These are phyloP conservation scores for Turnera subulata DNA, from an alignment of 345 rosid species.

Conservation along the genomic window DNA sequence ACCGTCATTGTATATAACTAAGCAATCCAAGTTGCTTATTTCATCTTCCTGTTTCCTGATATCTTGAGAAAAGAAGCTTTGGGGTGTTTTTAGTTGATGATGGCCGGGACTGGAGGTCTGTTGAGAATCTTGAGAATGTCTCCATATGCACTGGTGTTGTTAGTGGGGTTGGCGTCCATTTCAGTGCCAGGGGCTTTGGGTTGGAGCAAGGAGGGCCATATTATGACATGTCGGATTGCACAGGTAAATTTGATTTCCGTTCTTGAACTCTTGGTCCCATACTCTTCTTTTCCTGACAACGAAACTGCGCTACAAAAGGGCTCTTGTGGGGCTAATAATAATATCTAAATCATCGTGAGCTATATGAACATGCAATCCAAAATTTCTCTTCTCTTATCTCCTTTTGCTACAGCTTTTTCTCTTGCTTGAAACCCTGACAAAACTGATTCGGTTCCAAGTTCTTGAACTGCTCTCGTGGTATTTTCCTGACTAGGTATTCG, in stretches of 20 bases:
- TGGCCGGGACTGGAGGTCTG: no score
- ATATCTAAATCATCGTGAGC: no score
- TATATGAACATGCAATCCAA: no score
- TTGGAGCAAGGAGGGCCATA: conserved; percentile 97
- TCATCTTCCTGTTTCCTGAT: conserved; percentile 9
- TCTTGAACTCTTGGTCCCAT: background rate
- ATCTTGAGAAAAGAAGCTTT: conserved; percentile 1
- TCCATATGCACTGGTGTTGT: conserved; percentile 21
- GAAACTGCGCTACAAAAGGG: background rate
- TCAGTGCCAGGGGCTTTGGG: conserved; percentile 38
- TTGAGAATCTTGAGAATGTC: no score
- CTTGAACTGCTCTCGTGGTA: no score
- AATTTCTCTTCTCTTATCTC: no score
- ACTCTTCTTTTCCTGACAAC: background rate
- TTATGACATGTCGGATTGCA: conserved; percentile 79
- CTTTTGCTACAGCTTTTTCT: no score
- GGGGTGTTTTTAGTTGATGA: conserved; percentile 9
- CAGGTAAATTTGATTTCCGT: conserved; percentile 43
- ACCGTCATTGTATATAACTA: conserved; percentile 5
- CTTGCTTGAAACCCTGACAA: no score
- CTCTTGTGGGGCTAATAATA: no score
- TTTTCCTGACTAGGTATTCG: no score
- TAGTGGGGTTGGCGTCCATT: conserved; percentile 28
- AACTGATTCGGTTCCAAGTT: no score
- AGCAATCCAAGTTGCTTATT: conserved; percentile 13